Evolutionary conservation across 2,329 filamentous ascomycete species (phyloP).

Genomic region (Cladorrhinum sp.): DNA sequence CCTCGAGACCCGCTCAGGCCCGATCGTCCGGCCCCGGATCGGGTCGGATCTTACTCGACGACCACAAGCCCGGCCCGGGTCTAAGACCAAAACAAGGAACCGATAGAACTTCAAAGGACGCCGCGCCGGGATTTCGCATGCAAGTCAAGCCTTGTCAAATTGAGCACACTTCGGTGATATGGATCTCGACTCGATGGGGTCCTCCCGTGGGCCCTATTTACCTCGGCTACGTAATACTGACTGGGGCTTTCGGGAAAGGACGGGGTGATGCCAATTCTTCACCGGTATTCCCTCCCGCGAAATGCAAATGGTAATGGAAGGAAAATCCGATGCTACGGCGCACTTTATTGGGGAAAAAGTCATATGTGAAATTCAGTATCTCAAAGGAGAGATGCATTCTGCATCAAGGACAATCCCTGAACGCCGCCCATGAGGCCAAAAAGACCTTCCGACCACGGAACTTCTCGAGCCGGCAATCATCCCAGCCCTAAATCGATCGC

Average conservation of each 20-base stretch:
- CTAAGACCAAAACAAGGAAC: neutral
- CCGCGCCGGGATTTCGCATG: neutral
- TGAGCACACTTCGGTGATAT: neutral
- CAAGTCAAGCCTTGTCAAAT: neutral
- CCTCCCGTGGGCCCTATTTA: neutral
- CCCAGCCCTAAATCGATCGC: slow-evolving; percentile 4
- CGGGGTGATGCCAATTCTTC: neutral
- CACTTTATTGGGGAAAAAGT: neutral
- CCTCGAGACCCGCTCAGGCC: neutral
- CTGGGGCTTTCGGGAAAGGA: slow-evolving; percentile 7
- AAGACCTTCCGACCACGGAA: slow-evolving; percentile 3
- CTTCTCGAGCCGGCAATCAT: slow-evolving; percentile 2
- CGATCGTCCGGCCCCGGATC: neutral
- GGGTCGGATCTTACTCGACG: too few species aligned
- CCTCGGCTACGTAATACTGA: slow-evolving; percentile 1
- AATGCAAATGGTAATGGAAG: neutral
- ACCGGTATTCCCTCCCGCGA: neutral
- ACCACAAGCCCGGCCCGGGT: neutral
- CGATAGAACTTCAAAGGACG: neutral
- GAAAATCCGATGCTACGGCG: slow-evolving; percentile 7
- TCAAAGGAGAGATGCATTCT: slow-evolving; percentile 5
- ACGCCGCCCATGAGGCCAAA: slow-evolving; percentile 11
- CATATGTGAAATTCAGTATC: slow-evolving; percentile 1
- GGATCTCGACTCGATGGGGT: neutral
- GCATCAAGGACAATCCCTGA: slow-evolving; percentile 10